These are phyloP conservation scores for Aurifilum marmelostoma DNA, from an alignment of 2,329 filamentous ascomycete genomes.

Conservation along the genomic window DNA sequence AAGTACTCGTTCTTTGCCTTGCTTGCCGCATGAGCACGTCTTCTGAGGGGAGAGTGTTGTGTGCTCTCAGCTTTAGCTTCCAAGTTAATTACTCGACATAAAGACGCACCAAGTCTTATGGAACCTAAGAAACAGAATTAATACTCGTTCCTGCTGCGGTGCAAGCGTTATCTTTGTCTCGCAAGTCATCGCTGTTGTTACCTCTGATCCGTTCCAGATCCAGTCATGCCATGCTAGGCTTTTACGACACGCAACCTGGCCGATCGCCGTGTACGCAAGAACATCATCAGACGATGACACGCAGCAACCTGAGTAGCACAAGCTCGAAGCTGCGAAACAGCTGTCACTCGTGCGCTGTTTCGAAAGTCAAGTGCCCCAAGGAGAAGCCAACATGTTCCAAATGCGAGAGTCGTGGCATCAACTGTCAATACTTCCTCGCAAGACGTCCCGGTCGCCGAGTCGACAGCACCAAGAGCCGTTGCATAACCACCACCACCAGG, in stretches of 20 bases:
- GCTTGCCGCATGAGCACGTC: neutral
- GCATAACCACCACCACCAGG: neutral
- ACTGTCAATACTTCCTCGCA: slow-evolving; percentile 41
- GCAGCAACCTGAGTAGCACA: slow-evolving; percentile 6
- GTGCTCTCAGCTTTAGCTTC: neutral
- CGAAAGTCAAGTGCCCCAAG: slow-evolving; percentile 42
- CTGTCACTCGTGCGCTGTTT: slow-evolving; percentile 41
- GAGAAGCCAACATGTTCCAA: slow-evolving; percentile 42
- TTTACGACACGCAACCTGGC: neutral
- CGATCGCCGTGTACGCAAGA: slow-evolving; percentile 4
- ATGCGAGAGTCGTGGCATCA: slow-evolving; percentile 38
- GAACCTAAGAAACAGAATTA: neutral
- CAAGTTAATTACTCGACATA: slow-evolving; percentile 5
- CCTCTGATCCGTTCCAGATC: neutral
- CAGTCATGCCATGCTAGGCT: slow-evolving; percentile 4
- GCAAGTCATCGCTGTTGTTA: neutral
- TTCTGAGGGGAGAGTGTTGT: neutral
- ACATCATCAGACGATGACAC: slow-evolving; percentile 4
- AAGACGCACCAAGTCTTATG: neutral
- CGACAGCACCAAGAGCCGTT: slow-evolving; percentile 3
- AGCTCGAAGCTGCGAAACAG: slow-evolving; percentile 40
- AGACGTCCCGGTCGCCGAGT: slow-evolving; percentile 31
- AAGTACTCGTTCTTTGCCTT: neutral
- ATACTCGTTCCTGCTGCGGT: neutral
- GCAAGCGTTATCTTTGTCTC: neutral